Evolutionary conservation across 140 eudicot genomes (phyloP).

Genomic region (Flaveria floridana): DNA sequence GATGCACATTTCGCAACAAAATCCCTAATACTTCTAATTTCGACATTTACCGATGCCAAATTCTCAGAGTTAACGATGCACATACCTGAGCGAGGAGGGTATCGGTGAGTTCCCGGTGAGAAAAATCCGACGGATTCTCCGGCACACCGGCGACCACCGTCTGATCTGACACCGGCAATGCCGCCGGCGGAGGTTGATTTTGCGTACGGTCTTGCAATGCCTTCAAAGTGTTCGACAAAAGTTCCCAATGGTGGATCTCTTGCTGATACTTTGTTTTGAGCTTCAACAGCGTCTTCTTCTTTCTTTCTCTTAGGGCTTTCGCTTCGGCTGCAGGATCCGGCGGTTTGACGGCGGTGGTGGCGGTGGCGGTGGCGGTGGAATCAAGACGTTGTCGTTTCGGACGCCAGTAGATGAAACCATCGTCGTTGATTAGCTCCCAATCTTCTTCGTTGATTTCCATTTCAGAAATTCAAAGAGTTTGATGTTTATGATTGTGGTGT

Average conservation of each 20-base stretch:
- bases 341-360: slow-evolving; percentile 37
- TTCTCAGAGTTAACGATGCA: neutral
- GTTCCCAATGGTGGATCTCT: slow-evolving; percentile 76
- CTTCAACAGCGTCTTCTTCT: slow-evolving; percentile 45
- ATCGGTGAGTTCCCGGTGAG: slow-evolving; percentile 35
- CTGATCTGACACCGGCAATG: slow-evolving; percentile 13
- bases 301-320: slow-evolving; percentile 46
- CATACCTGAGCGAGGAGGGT: slow-evolving; percentile 59
- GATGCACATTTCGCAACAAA: slow-evolving; percentile 11
- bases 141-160: slow-evolving; percentile 12
- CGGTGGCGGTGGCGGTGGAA: slow-evolving; percentile 35
- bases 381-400: slow-evolving; percentile 57
- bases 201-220: slow-evolving; percentile 42
- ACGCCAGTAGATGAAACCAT: slow-evolving; percentile 76
- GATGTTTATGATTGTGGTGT: neutral
- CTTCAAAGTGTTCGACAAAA: slow-evolving; percentile 66
- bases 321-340: slow-evolving; percentile 71
- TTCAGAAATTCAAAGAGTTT: neutral
- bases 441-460: slow-evolving; percentile 49
- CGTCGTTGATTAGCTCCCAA: slow-evolving; percentile 81
- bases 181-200: slow-evolving; percentile 21
- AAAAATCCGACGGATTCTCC: slow-evolving; percentile 28
- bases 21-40: neutral
- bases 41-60: neutral
- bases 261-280: slow-evolving; percentile 53